Evolutionary conservation across 495 filamentous ascomycete genomes (phyloP), one percentile per base, ranked within the genome.

Genomic region (Pyrenopolyporus hunteri): DNA sequence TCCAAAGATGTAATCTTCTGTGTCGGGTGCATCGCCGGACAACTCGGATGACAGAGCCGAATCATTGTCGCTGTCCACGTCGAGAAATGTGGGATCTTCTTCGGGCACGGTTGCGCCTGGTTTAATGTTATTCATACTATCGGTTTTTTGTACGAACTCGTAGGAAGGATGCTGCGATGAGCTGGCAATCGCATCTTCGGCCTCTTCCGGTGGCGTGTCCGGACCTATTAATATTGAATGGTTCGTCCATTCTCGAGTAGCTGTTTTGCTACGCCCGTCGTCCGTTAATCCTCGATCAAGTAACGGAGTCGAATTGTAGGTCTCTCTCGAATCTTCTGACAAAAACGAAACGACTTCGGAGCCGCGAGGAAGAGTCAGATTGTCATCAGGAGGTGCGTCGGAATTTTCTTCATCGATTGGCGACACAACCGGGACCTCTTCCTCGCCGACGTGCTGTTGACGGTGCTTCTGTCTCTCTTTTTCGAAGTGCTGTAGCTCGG

Each of bases 11-110:
- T 73, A 69, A 23, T 76, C 80, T 23, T 86, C 81, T 25, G 74
- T 65, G 31, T 82, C 82, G 20, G 86, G 78, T 16, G 83, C 70
- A 40, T 93, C 89, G 6, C 85, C 77, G 1, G 93, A 94, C 23
- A 93, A 59, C 53, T 96, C 90, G 8, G 91, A 92, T 10, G 90
- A 93, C 10, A 93, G 73, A 56, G 89, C 90, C 50, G 89, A 93
- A 22, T 86, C 76, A 56, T 85, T 79, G 62, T 91, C 86, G 58
- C 86, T 87, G 20, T 86, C 84, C 40, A 85, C 81, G 19, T 90
- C 79, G 57, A 90, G 68, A 61, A 90, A 90, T 2, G 87, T 86
- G 19, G 83, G 68, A 45, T 86, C 81, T 14, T 86, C 81, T 14
- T 57, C 67, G 1, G 67, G 66, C 11, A 55, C 22, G 7, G 71